Conservation (phyloP, 208 protist species). For the Leishmania aethiopica region DNA sequence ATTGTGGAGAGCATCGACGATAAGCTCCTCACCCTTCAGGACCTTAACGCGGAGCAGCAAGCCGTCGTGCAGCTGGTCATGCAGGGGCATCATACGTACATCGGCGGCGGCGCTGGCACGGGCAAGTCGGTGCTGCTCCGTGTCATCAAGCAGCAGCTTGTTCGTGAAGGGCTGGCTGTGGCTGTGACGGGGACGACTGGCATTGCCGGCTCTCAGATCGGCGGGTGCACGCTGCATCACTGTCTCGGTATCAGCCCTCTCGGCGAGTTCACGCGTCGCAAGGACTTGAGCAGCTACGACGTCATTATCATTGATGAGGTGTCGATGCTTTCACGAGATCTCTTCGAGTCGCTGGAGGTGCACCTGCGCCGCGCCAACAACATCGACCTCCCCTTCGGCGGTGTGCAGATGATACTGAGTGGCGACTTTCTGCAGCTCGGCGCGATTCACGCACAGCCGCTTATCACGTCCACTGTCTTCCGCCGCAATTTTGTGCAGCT, state of each 20-base stretch:
- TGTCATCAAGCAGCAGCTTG: slow-evolving; percentile 74
- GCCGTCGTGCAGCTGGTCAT: slow-evolving; percentile 73
- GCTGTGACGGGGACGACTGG: slow-evolving; percentile 88
- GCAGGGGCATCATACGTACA: slow-evolving; percentile 82
- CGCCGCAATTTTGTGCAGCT: slow-evolving; percentile 80
- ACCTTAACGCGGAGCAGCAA: slow-evolving; percentile 86
- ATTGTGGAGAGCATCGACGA: slow-evolving; percentile 27
- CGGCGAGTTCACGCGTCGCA: slow-evolving; percentile 70
- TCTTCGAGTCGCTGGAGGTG: slow-evolving; percentile 85
- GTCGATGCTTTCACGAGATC: slow-evolving; percentile 82
- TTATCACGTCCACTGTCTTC: slow-evolving; percentile 78
- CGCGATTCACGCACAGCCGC: slow-evolving; percentile 57
- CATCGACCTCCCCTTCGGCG: slow-evolving; percentile 86
- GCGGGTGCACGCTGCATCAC: slow-evolving; percentile 89
- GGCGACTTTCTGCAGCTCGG: slow-evolving; percentile 94
- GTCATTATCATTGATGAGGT: slow-evolving; percentile 95
- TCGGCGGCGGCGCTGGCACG: slow-evolving; percentile 88
- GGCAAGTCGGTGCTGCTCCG: slow-evolving; percentile 89
- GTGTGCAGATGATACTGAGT: slow-evolving; percentile 91
- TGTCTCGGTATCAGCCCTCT: slow-evolving; percentile 83
- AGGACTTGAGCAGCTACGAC: slow-evolving; percentile 76
- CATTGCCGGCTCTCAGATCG: slow-evolving; percentile 77
- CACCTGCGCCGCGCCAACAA: slow-evolving; percentile 79
- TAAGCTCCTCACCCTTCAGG: slow-evolving; percentile 57
- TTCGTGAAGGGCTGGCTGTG: slow-evolving; percentile 62